Percentiles rank a stretch among this genome's conserved stretches.
phyloP scores from a whole-genome alignment of 2,329 filamentous ascomycete genomes.

The Monosporascus sp. region DNA sequence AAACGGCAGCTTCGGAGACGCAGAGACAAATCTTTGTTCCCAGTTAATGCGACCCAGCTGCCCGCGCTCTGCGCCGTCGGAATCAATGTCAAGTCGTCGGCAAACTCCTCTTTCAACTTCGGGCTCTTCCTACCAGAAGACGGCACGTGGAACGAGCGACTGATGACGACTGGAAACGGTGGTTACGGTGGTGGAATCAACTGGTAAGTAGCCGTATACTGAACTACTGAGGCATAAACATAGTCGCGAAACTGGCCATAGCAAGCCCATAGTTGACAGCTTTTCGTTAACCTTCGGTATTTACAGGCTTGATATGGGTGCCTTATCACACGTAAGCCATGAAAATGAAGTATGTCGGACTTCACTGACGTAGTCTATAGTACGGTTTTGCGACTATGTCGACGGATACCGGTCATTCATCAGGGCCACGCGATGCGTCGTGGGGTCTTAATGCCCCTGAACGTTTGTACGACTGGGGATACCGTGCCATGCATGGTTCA shows the following conservation, averaged over 20 bases:
- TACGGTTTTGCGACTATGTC: conserved; percentile 39
- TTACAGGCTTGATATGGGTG: conserved; percentile 37
- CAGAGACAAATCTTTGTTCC: conserved; percentile 14
- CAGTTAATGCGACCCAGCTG: conserved; percentile 19
- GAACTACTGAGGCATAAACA: not conserved
- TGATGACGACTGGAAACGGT: conserved; percentile 24
- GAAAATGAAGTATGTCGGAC: not conserved
- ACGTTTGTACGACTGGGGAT: conserved; percentile 34
- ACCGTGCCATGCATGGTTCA: conserved; percentile 43
- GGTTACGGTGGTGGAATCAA: conserved; percentile 27
- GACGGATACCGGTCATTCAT: conserved; percentile 40
- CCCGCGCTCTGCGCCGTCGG: conserved; percentile 24
- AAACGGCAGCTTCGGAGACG: conserved; percentile 21
- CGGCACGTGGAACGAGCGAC: conserved; percentile 23
- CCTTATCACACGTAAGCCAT: conserved; percentile 17
- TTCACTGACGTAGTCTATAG: conserved; percentile 5
- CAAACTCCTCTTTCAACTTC: conserved; percentile 25
- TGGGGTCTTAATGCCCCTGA: conserved; percentile 37
- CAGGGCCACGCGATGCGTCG: conserved; percentile 20
- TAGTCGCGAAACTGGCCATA: too few relatives aligned
- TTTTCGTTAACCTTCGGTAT: too few relatives aligned
- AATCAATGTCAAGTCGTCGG: conserved; percentile 25
- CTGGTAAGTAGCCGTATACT: conserved; percentile 17
- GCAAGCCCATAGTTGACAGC: too few relatives aligned
- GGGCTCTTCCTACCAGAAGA: conserved; percentile 25